Conservation (phyloP, 495 filamentous ascomycete species). For the Cenococcum geophilum region DNA sequence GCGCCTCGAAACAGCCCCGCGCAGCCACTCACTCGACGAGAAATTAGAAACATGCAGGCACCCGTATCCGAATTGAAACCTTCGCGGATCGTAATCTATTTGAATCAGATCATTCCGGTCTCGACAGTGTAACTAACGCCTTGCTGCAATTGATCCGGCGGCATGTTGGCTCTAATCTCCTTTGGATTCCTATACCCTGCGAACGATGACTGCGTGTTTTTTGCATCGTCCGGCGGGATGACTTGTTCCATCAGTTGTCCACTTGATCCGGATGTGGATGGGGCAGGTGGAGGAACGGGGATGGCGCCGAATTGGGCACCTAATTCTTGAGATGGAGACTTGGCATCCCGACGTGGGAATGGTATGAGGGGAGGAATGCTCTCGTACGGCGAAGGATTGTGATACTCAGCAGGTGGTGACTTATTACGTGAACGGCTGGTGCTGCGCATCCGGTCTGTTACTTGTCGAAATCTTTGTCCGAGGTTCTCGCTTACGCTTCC, state of each 20-base stretch:
- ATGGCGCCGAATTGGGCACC: conserved; percentile 12
- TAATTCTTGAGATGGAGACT: conserved; percentile 28
- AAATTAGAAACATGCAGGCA: conserved; percentile 4
- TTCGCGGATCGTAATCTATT: not conserved
- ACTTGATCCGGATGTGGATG: conserved; percentile 2
- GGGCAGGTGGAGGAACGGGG: conserved; percentile 17
- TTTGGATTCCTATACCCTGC: conserved; percentile 38
- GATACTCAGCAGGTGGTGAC: conserved; percentile 30
- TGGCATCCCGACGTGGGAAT: conserved; percentile 22
- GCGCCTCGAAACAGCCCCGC: too few species aligned
- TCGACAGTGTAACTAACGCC: conserved; percentile 21
- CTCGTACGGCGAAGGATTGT: conserved; percentile 34
- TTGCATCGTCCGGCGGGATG: conserved; percentile 18
- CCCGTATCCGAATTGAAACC: not conserved
- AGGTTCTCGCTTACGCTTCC: conserved; percentile 39
- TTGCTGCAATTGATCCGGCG: conserved; percentile 35
- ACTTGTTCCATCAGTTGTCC: conserved; percentile 25
- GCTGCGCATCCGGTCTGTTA: conserved; percentile 39
- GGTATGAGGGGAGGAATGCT: conserved; percentile 34
- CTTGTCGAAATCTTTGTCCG: conserved; percentile 36
- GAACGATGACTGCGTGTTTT: conserved; percentile 20
- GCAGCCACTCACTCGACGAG: too few species aligned
- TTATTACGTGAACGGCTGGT: conserved; percentile 37
- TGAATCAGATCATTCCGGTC: conserved; percentile 5
- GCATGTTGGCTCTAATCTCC: conserved; percentile 43